phyloP scores from a whole-genome alignment of 345 rosid species.

The Euphorbia peplus region DNA sequence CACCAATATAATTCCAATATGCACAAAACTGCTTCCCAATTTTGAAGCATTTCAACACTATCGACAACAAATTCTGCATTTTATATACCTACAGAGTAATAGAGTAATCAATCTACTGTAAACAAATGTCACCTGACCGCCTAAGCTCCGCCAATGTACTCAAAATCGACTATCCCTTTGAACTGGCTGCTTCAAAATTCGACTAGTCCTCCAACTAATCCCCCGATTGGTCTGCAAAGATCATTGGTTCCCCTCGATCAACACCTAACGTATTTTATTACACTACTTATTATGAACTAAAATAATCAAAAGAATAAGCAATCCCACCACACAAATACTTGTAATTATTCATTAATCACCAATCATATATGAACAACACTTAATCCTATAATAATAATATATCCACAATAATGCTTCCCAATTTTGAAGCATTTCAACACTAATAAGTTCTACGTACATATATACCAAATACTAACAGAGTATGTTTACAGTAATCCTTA shows the following conservation, averaged over 20 bases:
- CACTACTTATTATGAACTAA: no score
- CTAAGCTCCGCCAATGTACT: no score
- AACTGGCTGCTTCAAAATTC: no score
- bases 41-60: slow-evolving; percentile 1
- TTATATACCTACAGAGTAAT: slow-evolving; percentile 6
- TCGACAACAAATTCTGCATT: not conserved
- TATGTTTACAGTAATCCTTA: not conserved
- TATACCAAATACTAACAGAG: slow-evolving; percentile 11
- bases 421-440: slow-evolving; percentile 2
- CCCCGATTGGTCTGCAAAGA: no score
- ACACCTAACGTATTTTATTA: no score
- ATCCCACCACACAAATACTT: no score
- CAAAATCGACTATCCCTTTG: no score
- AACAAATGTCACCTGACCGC: no score
- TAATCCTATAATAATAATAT: not conserved
- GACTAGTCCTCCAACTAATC: no score
- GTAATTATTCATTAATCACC: not conserved
- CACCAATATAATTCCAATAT: not conserved
- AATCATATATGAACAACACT: not conserved
- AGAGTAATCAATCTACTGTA: no score
- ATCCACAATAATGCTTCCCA: not conserved
- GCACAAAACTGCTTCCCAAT: slow-evolving; percentile 1
- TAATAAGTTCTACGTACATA: not conserved
- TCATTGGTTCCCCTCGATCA: no score
- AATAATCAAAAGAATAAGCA: no score